These are phyloP conservation scores for Rubia balearica DNA, from an alignment of 305 asterid genomes.

Conservation along the genomic window DNA sequence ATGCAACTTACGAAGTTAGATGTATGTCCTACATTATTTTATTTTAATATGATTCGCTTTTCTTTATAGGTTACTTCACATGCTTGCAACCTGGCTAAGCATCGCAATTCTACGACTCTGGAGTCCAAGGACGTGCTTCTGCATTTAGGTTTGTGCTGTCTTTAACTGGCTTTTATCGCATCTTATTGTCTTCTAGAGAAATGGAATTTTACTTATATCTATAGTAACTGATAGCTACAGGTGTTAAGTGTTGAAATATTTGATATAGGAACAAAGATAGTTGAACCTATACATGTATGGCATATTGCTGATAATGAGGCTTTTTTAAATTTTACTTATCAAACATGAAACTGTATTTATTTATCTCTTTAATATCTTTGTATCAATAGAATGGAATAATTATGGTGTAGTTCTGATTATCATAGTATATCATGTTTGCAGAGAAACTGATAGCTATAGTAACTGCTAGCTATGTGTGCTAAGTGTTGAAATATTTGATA, in stretches of 20 bases:
- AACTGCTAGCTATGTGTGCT: background rate
- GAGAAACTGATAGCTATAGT: constrained; percentile 36
- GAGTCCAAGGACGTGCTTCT: constrained; percentile 86
- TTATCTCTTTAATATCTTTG: background rate
- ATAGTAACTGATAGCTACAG: background rate
- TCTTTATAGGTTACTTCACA: constrained; percentile 62
- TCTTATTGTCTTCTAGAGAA: background rate
- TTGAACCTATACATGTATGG: background rate
- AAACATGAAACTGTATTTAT: background rate
- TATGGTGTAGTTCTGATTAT: background rate
- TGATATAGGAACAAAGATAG: background rate
- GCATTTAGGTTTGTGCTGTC: constrained; percentile 76
- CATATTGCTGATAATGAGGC: background rate
- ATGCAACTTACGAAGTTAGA: background rate
- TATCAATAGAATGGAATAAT: background rate
- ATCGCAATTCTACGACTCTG: constrained; percentile 82
- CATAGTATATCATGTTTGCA: constrained; percentile 31
- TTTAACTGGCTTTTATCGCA: background rate
- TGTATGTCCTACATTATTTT: constrained; percentile 5
- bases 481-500: background rate
- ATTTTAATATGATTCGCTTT: constrained; percentile 12
- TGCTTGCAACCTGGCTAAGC: constrained; percentile 92
- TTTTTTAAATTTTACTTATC: background rate
- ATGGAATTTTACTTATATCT: background rate
- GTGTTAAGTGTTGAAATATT: background rate